Evolutionary conservation across 108 stramenopile species (phyloP).

Genomic region (Chaetoceros tenuissimus): DNA sequence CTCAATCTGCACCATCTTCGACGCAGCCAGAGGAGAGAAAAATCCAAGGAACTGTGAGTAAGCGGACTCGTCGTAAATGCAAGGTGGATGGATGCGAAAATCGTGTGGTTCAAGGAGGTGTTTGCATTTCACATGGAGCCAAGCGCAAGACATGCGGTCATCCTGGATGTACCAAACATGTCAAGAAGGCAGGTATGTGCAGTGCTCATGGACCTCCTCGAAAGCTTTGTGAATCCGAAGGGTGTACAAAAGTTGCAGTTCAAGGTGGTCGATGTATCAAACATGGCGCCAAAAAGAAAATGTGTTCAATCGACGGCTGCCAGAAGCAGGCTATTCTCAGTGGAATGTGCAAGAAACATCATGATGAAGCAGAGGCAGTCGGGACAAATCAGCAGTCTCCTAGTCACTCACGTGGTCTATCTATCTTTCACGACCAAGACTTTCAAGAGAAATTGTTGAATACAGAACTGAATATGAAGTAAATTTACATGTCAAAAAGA

Average conservation of each 20-base stretch:
- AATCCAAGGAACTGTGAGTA: slow-evolving; percentile 37
- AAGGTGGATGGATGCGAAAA: slow-evolving; percentile 56
- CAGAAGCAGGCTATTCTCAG: slow-evolving; percentile 75
- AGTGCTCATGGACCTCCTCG: slow-evolving; percentile 82
- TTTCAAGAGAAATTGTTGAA: not conserved
- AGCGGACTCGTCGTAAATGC: slow-evolving; percentile 80
- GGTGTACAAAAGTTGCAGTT: slow-evolving; percentile 76
- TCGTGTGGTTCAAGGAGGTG: slow-evolving; percentile 83
- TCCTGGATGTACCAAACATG: slow-evolving; percentile 78
- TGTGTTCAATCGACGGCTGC: slow-evolving; percentile 58
- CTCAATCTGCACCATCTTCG: not conserved
- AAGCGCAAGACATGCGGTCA: slow-evolving; percentile 76
- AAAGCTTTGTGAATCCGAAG: slow-evolving; percentile 60
- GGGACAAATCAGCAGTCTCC: slow-evolving; percentile 10
- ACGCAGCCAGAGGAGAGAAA: slow-evolving; percentile 5
- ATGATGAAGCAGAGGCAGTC: slow-evolving; percentile 31
- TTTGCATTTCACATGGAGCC: slow-evolving; percentile 79
- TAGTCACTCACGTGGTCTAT: slow-evolving; percentile 45
- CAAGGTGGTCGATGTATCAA: slow-evolving; percentile 82
- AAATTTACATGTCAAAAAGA: no score
- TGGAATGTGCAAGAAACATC: slow-evolving; percentile 88
- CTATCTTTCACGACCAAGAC: slow-evolving; percentile 47
- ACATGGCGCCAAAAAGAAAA: slow-evolving; percentile 85
- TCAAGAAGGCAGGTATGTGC: slow-evolving; percentile 78
- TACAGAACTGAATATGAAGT: not conserved